phyloP scores from a whole-genome alignment of 306 rosid genomes.

The Fragaria iinumae region DNA sequence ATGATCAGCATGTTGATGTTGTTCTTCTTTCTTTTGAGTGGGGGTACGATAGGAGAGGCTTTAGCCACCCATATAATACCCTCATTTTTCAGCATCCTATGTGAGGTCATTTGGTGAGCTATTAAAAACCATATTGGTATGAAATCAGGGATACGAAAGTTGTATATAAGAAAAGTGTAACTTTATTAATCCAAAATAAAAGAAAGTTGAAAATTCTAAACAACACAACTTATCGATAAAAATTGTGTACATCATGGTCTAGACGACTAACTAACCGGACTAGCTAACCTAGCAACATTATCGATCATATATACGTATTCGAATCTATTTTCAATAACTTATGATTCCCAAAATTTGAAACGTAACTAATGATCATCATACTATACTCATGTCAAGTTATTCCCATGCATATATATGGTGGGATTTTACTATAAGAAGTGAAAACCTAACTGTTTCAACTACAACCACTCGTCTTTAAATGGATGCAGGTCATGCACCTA shows the following conservation, averaged over 20 bases:
- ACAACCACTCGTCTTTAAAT: neutral
- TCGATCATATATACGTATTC: too few species aligned
- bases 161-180: neutral
- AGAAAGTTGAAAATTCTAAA: too few species aligned
- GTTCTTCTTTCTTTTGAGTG: neutral
- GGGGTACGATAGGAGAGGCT: neutral
- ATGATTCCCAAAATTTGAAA: too few species aligned
- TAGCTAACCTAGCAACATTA: too few species aligned
- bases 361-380: too few species aligned
- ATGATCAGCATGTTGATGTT: neutral
- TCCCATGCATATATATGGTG: neutral
- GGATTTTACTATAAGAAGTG: neutral
- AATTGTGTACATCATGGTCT: too few species aligned
- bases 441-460: neutral
- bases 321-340: too few species aligned
- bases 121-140: neutral
- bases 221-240: too few species aligned
- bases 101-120: neutral
- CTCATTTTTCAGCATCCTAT: slow-evolving; percentile 1
- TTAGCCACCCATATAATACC: neutral
- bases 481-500: neutral
- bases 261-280: neutral
- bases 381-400: too few species aligned
- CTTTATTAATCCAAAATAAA: neutral
- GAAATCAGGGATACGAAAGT: neutral